Conservation (phyloP, 768 basidiomycete species). For the Tephrocybe sp. region DNA sequence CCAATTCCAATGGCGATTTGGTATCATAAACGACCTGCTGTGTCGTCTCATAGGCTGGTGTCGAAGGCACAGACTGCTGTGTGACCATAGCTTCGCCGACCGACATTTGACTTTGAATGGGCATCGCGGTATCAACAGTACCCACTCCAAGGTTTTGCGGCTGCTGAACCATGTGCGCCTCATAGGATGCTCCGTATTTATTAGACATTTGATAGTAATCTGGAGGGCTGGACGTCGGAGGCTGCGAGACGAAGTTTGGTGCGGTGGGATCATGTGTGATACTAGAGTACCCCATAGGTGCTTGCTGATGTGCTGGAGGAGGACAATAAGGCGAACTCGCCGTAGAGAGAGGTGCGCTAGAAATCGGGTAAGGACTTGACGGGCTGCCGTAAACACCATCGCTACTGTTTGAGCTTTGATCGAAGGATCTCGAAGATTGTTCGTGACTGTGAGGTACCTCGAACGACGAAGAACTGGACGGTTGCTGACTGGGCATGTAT, state of each 20-base stretch:
- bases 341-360: conserved; percentile 22
- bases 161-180: conserved; percentile 9
- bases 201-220: conserved; percentile 19
- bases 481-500: conserved; percentile 12
- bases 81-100: conserved; percentile 3
- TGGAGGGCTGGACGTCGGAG: conserved; percentile 15
- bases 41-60: conserved; percentile 23
- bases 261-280: conserved; percentile 24
- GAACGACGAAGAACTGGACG: conserved; percentile 21
- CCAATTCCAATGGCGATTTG: conserved; percentile 27
- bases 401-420: conserved; percentile 1
- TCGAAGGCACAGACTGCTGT: conserved; percentile 16
- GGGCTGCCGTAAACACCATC: conserved; percentile 5
- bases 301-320: conserved; percentile 22
- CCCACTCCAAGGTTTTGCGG: conserved; percentile 13
- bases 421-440: conserved; percentile 16
- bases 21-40: conserved; percentile 25
- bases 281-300: conserved; percentile 23
- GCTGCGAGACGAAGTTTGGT: conserved; percentile 22
- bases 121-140: conserved; percentile 19
- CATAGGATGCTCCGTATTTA: conserved; percentile 18
- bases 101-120: conserved; percentile 3
- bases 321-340: conserved; percentile 31
- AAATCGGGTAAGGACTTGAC: conserved; percentile 29
- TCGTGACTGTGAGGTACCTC: conserved; percentile 21